A percentile compares a stretch with the other conserved stretches of the same genome.
These are phyloP conservation scores for Knufia fluminis DNA, from an alignment of 2,329 filamentous ascomycete genomes.

Conservation along the genomic window DNA sequence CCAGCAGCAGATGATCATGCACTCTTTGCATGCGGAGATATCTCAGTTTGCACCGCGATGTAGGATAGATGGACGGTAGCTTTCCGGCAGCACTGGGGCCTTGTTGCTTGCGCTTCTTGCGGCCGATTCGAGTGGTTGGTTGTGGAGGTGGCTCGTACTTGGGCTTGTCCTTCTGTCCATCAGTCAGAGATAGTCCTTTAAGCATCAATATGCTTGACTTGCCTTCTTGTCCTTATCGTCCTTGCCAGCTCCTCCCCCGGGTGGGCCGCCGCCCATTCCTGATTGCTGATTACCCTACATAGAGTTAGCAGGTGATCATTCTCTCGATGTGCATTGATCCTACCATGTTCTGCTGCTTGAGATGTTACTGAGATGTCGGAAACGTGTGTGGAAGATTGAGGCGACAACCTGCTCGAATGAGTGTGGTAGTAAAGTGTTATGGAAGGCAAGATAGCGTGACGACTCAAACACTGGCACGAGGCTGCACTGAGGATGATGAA, in stretches of 20 bases:
- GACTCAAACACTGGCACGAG: no score
- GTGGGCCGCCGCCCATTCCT: conserved; percentile 65
- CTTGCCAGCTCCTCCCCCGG: conserved; percentile 55
- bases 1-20: conserved; percentile 90
- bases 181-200: conserved; percentile 11
- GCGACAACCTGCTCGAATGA: no score
- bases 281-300: conserved; percentile 58
- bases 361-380: no score
- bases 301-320: not conserved
- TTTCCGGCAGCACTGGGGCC: conserved; percentile 93
- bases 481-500: no score
- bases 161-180: conserved; percentile 90
- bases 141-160: conserved; percentile 98
- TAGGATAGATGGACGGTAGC: conserved; percentile 87
- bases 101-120: conserved; percentile 95
- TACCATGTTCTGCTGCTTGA: no score
- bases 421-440: no score
- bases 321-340: not conserved
- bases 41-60: conserved; percentile 92
- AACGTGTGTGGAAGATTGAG: no score
- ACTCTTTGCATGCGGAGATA: conserved; percentile 97
- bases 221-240: conserved; percentile 95
- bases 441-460: no score
- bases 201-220: conserved; percentile 18
- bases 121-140: conserved; percentile 90